Conservation (phyloP, 371 early-diverging fungal species). For the Syncephalastrum sp. region DNA sequence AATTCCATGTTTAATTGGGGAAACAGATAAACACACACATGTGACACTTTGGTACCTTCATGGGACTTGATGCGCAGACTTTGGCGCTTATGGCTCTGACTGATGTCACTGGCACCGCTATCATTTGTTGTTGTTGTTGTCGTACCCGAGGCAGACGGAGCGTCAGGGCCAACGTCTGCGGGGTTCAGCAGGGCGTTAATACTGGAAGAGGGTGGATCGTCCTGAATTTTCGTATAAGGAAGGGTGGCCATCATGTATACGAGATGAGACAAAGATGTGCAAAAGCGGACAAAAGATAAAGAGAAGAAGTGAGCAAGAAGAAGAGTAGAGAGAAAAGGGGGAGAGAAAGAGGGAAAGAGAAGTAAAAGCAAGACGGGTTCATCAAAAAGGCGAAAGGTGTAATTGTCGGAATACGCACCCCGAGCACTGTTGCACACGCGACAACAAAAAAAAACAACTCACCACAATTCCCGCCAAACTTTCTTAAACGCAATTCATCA, state of each 20-base stretch:
- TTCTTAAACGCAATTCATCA: too few relatives aligned
- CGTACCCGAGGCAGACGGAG: slow-evolving; percentile 1
- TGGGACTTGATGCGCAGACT: slow-evolving; percentile 38
- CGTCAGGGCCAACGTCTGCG: slow-evolving; percentile 7
- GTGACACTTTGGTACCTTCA: slow-evolving; percentile 27
- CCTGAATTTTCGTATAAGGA: slow-evolving; percentile 1
- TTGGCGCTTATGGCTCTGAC: slow-evolving; percentile 16
- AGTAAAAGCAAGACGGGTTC: slow-evolving; percentile 8
- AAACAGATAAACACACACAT: not conserved
- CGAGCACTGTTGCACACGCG: slow-evolving; percentile 5
- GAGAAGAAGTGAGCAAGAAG: slow-evolving; percentile 8
- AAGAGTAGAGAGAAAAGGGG: slow-evolving; percentile 7
- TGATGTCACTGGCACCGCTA: not conserved
- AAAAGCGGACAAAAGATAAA: slow-evolving; percentile 1
- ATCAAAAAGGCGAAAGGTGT: slow-evolving; percentile 6
- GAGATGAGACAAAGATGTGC: not conserved
- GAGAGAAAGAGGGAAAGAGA: slow-evolving; percentile 12
- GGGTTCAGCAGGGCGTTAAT: slow-evolving; percentile 17
- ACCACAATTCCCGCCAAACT: too few relatives aligned
- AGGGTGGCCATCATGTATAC: not conserved
- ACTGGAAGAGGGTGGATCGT: slow-evolving; percentile 11
- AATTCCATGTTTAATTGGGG: not conserved
- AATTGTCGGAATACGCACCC: not conserved
- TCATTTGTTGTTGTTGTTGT: slow-evolving; percentile 5
- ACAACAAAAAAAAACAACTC: slow-evolving; percentile 9